Evolutionary conservation across 2,329 filamentous ascomycete genomes (phyloP).

Genomic region (Fusarium albidum): DNA sequence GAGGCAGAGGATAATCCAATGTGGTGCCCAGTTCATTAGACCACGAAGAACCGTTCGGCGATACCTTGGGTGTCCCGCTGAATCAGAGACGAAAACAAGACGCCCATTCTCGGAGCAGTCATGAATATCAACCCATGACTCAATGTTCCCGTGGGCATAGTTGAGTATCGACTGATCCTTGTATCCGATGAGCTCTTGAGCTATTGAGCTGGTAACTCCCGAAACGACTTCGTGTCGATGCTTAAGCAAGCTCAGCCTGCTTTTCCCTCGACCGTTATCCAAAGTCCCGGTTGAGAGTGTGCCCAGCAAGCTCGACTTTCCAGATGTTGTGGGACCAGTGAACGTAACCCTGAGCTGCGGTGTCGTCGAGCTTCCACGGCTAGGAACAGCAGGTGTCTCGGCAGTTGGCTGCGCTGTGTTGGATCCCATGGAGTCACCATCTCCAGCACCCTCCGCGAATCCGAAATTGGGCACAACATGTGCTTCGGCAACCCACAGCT

Average conservation of each 20-base stretch:
- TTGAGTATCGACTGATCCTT: slow-evolving; percentile 71
- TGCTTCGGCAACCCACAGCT: slow-evolving; percentile 89
- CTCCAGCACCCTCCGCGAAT: slow-evolving; percentile 31
- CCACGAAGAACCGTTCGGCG: slow-evolving; percentile 88
- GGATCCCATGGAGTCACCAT: slow-evolving; percentile 2
- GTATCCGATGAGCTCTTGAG: slow-evolving; percentile 93
- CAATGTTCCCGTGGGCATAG: slow-evolving; percentile 85
- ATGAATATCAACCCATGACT: slow-evolving; percentile 95
- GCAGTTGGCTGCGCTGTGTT: slow-evolving; percentile 7
- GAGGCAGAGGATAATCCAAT: slow-evolving; percentile 91
- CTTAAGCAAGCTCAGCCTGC: slow-evolving; percentile 85
- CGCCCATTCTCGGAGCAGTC: slow-evolving; percentile 76
- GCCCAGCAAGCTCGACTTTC: slow-evolving; percentile 90
- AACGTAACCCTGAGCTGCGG: slow-evolving; percentile 87
- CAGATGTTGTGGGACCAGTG: slow-evolving; percentile 87
- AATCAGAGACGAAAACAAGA: slow-evolving; percentile 89
- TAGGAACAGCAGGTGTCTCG: slow-evolving; percentile 40
- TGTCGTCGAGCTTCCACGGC: slow-evolving; percentile 60
- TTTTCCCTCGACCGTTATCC: slow-evolving; percentile 92
- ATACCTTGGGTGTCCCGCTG: slow-evolving; percentile 89
- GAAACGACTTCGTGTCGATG: slow-evolving; percentile 93
- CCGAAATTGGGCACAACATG: slow-evolving; percentile 79
- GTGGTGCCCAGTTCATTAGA: slow-evolving; percentile 93
- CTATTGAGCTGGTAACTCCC: slow-evolving; percentile 92
- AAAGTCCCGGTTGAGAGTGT: slow-evolving; percentile 86